Conservation (phyloP, 352 stramenopile species). For the Pythium scleroteichum region DNA sequence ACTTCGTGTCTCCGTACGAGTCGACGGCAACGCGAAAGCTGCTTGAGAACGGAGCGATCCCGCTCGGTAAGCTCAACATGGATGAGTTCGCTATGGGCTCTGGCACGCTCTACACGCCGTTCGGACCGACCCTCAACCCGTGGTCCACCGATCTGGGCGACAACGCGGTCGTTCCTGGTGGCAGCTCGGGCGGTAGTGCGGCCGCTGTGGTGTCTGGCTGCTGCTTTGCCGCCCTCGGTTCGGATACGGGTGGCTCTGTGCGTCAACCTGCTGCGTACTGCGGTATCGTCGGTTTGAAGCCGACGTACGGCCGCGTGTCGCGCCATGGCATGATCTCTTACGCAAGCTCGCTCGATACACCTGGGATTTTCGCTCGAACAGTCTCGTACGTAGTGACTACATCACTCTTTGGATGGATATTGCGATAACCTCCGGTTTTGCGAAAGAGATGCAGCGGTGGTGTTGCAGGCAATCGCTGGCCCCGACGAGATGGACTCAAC, state of each 20-base stretch:
- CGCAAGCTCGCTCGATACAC: conserved; percentile 95
- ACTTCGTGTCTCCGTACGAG: conserved; percentile 90
- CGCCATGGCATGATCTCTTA: conserved; percentile 96
- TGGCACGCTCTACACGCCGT: conserved; percentile 89
- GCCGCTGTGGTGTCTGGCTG: conserved; percentile 92
- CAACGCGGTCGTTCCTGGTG: conserved; percentile 80
- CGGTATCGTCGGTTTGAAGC: conserved; percentile 96
- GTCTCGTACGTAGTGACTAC: conserved; percentile 50
- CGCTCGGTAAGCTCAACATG: conserved; percentile 97
- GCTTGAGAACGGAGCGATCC: conserved; percentile 87
- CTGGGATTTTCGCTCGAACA: conserved; percentile 91
- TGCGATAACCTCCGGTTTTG: not conserved
- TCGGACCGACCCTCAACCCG: conserved; percentile 88
- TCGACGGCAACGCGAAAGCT: conserved; percentile 85
- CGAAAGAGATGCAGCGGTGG: conserved; percentile 68
- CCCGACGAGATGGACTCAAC: conserved; percentile 86
- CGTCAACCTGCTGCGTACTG: conserved; percentile 96
- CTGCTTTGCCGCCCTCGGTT: conserved; percentile 93
- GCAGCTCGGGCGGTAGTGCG: conserved; percentile 94
- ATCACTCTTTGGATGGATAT: not conserved
- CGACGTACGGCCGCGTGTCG: conserved; percentile 96
- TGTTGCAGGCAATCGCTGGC: conserved; percentile 82
- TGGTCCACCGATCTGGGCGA: conserved; percentile 69
- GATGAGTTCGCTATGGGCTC: conserved; percentile 99
- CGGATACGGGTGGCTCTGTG: conserved; percentile 97